Percentiles rank a stretch among this genome's conserved stretches.
phyloP scores from a whole-genome alignment of 345 rosid genomes.

The Populus davidiana region DNA sequence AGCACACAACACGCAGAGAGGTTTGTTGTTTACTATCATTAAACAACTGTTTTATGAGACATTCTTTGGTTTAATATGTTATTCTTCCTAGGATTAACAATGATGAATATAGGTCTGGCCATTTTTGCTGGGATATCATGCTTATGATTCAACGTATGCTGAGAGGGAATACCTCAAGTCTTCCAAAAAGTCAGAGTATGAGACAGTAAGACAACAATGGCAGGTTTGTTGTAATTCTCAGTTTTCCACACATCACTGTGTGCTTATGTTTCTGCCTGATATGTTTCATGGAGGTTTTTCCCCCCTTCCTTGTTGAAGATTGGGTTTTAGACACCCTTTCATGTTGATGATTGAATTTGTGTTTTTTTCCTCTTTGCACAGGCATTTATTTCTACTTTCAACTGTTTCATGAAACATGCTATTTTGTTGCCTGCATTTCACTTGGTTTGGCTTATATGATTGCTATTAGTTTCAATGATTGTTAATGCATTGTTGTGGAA shows the following conservation, averaged over 20 bases:
- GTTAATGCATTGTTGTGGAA: slow-evolving; percentile 3
- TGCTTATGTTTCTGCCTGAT: background rate
- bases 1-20: slow-evolving; percentile 70
- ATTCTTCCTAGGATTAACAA: slow-evolving; percentile 14
- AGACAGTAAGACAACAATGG: slow-evolving; percentile 87
- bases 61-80: slow-evolving; percentile 2
- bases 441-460: background rate
- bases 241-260: background rate
- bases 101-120: slow-evolving; percentile 70
- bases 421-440: background rate
- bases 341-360: background rate
- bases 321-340: background rate
- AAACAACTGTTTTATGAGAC: background rate
- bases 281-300: background rate
- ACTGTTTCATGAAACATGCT: background rate
- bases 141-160: slow-evolving; percentile 77
- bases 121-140: slow-evolving; percentile 74
- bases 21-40: slow-evolving; percentile 38
- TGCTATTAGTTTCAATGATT: background rate
- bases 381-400: background rate
- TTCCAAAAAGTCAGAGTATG: slow-evolving; percentile 63
- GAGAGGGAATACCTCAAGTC: slow-evolving; percentile 75
- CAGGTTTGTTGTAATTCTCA: slow-evolving; percentile 45
- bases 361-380: background rate
- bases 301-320: background rate